Evolutionary conservation across 495 filamentous ascomycete species (phyloP).

Genomic region (Ascodesmis nigricans): DNA sequence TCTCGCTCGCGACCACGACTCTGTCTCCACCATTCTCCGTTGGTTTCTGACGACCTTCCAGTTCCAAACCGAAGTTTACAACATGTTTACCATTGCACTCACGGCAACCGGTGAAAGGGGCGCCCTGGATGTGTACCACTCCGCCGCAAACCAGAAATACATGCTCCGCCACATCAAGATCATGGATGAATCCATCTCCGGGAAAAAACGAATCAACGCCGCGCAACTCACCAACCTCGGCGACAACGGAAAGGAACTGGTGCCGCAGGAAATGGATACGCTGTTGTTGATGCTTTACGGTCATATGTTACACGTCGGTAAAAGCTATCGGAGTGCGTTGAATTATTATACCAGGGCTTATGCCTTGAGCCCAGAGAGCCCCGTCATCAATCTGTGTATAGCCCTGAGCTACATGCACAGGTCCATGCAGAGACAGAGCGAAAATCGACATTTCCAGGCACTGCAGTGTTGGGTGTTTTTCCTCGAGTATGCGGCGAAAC

Average conservation of each 20-base stretch:
- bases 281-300: conserved; percentile 70
- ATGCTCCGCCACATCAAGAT: conserved; percentile 76
- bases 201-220: conserved; percentile 19
- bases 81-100: conserved; percentile 34
- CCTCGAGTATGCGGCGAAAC: conserved; percentile 45
- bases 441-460: conserved; percentile 70
- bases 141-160: conserved; percentile 55
- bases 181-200: conserved; percentile 39
- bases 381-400: conserved; percentile 49
- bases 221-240: conserved; percentile 23
- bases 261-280: conserved; percentile 36
- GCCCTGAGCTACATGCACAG: conserved; percentile 63
- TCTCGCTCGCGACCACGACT: conserved; percentile 54
- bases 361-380: conserved; percentile 52
- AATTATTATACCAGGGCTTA: conserved; percentile 84
- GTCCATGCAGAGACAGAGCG: conserved; percentile 65
- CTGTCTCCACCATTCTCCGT: conserved; percentile 41
- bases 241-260: conserved; percentile 18
- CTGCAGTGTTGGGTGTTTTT: conserved; percentile 69
- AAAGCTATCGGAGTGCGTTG: conserved; percentile 57
- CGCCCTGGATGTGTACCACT: conserved; percentile 27
- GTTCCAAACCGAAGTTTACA: conserved; percentile 64
- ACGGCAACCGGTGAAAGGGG: conserved; percentile 18
- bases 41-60: conserved; percentile 76
- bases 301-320: conserved; percentile 58